Base-by-base conservation (phyloP, 768 basidiomycete species). In the Agrocybe chaxingu region DNA sequence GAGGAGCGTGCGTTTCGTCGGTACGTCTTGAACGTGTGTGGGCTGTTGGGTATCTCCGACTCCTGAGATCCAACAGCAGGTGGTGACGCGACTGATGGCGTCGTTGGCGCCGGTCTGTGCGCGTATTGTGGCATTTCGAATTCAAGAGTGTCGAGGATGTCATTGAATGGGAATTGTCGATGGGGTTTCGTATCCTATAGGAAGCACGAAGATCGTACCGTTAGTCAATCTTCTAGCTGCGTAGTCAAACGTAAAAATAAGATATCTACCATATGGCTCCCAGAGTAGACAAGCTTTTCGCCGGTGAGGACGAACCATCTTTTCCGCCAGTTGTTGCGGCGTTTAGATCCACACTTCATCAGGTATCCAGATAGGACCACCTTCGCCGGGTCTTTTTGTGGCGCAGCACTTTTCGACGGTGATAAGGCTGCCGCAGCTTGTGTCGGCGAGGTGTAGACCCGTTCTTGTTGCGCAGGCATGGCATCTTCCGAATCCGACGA, bases 261-360 rank as follows among this genome's bases (percentile, higher is more conserved):
- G 37, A 76, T 85, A 55, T 24, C 24, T 62, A 96, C 95, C 94
- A 98, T 98, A 72, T 99, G 97, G 65, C 88, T 94, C 43, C 84
- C 84, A 8, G 84, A 86, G 71, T 99, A 99, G 33, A 92, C 71
- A 47, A 99, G 70, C 62, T 85, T 89, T 60, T 93, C 91, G 35
- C 85, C 84, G 35, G 86, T 92, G n/a, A 99, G 73, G 34, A 91
- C 85, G 61, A 99, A 98, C 96, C 95, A 98, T 29, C 97, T 74
- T 69, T 99, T 98, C 50, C 93, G 80, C 97, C 97, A 99, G 57
- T 84, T 24, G 24, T 24, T 91, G 60, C 89, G 87, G 62, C 96
- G 81, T 58, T 95, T 92, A 39, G 87, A 86, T 24, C 92, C 94
- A 66, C 92, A 94, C 63, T 98, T 98, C 89, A 95, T 93, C 54